Evolutionary conservation across 352 stramenopile genomes (phyloP).

Genomic region (Phytophthora rubi): DNA sequence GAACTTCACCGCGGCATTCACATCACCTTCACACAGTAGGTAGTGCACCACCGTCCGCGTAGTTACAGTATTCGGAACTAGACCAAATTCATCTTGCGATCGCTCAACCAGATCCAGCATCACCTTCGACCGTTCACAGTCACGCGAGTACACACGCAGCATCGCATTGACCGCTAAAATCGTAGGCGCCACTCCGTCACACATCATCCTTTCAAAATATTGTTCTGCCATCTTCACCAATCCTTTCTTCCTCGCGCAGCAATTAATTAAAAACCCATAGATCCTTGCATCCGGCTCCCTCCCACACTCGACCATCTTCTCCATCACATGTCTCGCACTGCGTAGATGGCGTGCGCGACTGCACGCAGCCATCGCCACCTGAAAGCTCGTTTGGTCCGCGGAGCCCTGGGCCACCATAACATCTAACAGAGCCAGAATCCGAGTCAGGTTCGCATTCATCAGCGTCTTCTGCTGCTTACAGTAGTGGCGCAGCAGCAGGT

Average conservation of each 20-base stretch:
- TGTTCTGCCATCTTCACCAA: conserved; percentile 41
- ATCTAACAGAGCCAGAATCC: conserved; percentile 57
- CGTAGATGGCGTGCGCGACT: conserved; percentile 52
- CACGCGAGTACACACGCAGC: conserved; percentile 62
- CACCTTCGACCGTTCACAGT: conserved; percentile 36
- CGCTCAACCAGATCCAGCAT: conserved; percentile 43
- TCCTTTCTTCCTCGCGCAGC: conserved; percentile 52
- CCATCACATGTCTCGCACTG: conserved; percentile 43
- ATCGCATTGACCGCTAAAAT: conserved; percentile 63
- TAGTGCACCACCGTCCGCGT: conserved; percentile 49
- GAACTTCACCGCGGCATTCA: conserved; percentile 36
- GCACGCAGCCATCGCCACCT: conserved; percentile 76
- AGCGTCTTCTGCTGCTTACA: conserved; percentile 45
- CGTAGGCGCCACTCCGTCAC: conserved; percentile 43
- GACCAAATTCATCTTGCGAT: conserved; percentile 39
- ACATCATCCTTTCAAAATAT: conserved; percentile 58
- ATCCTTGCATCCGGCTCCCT: conserved; percentile 45
- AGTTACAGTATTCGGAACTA: conserved; percentile 54
- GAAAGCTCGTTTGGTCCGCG: conserved; percentile 59
- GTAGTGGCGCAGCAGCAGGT: conserved; percentile 58
- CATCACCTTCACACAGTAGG: conserved; percentile 47
- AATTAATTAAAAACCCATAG: conserved; percentile 73
- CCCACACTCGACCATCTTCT: conserved; percentile 47
- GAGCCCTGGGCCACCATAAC: conserved; percentile 50
- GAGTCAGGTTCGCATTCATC: conserved; percentile 41